Base-by-base conservation (phyloP, 768 basidiomycete genomes). In the Mycena maculata region DNA sequence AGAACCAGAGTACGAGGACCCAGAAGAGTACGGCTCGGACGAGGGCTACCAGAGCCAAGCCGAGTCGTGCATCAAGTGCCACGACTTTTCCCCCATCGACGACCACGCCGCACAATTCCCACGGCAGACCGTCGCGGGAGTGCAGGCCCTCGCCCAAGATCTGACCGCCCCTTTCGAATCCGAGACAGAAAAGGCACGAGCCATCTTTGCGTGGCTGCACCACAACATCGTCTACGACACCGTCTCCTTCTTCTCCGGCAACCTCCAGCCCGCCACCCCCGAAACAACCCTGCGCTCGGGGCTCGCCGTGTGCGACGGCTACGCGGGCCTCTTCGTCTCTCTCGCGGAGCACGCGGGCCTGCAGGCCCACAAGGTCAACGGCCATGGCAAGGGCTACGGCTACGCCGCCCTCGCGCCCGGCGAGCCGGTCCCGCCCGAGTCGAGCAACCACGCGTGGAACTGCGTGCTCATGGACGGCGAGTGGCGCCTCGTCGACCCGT, bases 301-400 rank as follows among this genome's bases (percentile, higher is more conserved):
- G 4, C 73, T 84, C 6, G 85, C 84, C 33, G 84, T 85, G 12
- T 86, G 85, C 65, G 84, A 84, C 55, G 85, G 85, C 20, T 85
- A 85, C 68, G 82, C 84, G 4, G 83, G 82, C 4, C 70, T 86
- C 28, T 86, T 84, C 69, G 69, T 75, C 49, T 70, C 72, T 48
- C 76, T 86, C 20, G 80, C 81, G n/a, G 76, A 79, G 60, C 67
- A 72, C 13, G 78, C 79, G 11, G 83, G 82, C 9, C 71, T 85
- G 38, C 79, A 83, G 60, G 80, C 75, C 8, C 74, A 80, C 58
- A 82, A 80, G 53, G 80, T 85, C 5, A 73, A 76, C 28, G 85
- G 84, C 15, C 83, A 85, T 57, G 85, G 84, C 15, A 85, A 86
- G 69, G 84, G 85, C 23, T 76, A 79, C 38, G 84, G 84, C 41